Evolutionary conservation across 768 basidiomycete genomes (phyloP), one percentile per base, ranked within the genome.

Genomic region (Pleurotus sapidus): DNA sequence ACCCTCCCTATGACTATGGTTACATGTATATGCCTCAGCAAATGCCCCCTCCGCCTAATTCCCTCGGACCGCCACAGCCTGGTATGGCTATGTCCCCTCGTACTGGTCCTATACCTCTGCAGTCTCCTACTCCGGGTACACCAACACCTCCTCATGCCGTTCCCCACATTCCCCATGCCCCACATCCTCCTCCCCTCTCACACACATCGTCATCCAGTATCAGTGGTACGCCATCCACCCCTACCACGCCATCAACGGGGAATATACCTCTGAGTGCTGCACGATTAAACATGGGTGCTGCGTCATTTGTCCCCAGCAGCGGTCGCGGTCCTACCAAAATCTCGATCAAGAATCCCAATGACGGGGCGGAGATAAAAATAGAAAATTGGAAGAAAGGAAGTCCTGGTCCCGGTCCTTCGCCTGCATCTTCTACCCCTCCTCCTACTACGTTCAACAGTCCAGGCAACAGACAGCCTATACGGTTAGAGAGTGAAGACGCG

Each of bases 71-170:
- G 24, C 77, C 77, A 48, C 78, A 83, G 62, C 60, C 73, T 30
- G 72, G 72, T 51, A 81, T 86, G 70, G 77, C 87, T 4, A 82
- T 91, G 77, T 90, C 89, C 14, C 88, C 89, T 38, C 83, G 87
- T 61, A 84, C 80, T 64, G 81, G 70, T 49, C 70, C 80, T 40
- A 66, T 77, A 34, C 76, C 80, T 49, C 75, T 74, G 11, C 72
- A 64, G 49, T 64, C 88, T 15, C 85, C 83, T 63, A 68, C 73
- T 4, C 84, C 88, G 11, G 83, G 82, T 27, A 91, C 89, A 1
- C 88, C 90, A n/a, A 88, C 51, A 18, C 51, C 51, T 40, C 42
- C 51, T 8, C 51, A 54, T 24, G 51, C 51, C 39, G 39, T 54
- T 15, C 51, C 39, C 48, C 81, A 82, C 63, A 72, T 76, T 11